Evolutionary conservation across 306 rosid species (phyloP).

Genomic region (Inga laurina): DNA sequence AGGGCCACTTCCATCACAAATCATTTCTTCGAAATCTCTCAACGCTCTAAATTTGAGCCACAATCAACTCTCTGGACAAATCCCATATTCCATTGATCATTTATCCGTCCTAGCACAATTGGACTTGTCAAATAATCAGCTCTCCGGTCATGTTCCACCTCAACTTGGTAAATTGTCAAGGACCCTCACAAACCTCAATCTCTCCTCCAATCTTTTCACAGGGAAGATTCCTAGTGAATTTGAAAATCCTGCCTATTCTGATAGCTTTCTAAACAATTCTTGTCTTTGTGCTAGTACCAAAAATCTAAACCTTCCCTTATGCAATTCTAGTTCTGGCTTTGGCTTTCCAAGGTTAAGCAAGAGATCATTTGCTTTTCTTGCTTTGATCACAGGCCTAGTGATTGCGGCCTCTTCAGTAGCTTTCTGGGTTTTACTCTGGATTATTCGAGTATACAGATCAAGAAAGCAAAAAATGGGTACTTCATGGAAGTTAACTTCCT

Average conservation of each 20-base stretch:
- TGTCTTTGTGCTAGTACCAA: constrained; percentile 54
- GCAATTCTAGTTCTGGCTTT: constrained; percentile 17
- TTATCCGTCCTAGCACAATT: constrained; percentile 35
- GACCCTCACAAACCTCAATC: constrained; percentile 35
- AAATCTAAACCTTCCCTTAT: constrained; percentile 35
- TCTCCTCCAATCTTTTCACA: constrained; percentile 48
- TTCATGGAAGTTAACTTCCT: constrained; percentile 64
- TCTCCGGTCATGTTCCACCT: constrained; percentile 63
- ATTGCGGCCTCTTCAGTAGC: constrained; percentile 24
- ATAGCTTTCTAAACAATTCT: constrained; percentile 70
- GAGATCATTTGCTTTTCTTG: constrained; percentile 41
- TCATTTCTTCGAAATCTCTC: constrained; percentile 40
- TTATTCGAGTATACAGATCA: constrained; percentile 32
- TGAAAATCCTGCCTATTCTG: constrained; percentile 38
- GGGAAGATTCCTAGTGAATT: constrained; percentile 59
- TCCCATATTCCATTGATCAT: constrained; percentile 34
- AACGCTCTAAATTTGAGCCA: constrained; percentile 34
- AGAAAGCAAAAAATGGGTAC: constrained; percentile 37
- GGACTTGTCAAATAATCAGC: constrained; percentile 50
- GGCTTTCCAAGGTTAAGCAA: constrained; percentile 31
- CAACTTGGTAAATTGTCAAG: constrained; percentile 11
- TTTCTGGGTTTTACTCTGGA: constrained; percentile 23
- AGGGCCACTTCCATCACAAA: constrained; percentile 37
- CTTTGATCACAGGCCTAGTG: constrained; percentile 46
- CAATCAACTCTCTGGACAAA: constrained; percentile 47